A percentile compares a stretch with the other conserved stretches of the same genome.
phyloP scores from a whole-genome alignment of 2,329 filamentous ascomycete genomes.

The Stachybotrys elegans region DNA sequence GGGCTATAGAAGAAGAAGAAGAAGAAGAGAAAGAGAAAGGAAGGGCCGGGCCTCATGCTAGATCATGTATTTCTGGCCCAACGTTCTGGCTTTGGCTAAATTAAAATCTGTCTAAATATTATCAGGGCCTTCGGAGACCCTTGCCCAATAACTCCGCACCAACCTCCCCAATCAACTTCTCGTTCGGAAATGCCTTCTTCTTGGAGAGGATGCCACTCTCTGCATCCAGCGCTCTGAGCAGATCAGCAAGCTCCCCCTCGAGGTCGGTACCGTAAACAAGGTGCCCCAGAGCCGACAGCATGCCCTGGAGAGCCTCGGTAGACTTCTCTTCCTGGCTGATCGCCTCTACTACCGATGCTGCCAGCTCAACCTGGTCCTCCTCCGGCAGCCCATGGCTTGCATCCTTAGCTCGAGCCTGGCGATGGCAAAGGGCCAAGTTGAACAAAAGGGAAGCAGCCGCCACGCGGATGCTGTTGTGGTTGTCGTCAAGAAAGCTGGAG shows the following conservation, averaged over 20 bases:
- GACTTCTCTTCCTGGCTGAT: conserved; percentile 55
- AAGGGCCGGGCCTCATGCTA: no score
- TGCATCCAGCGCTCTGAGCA: conserved; percentile 76
- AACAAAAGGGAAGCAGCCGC: conserved; percentile 79
- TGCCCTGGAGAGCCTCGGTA: conserved; percentile 68
- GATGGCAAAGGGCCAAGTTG: conserved; percentile 71
- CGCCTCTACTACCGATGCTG: conserved; percentile 75
- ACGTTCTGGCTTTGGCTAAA: no score
- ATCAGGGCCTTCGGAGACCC: conserved; percentile 35
- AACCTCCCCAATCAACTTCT: conserved; percentile 53
- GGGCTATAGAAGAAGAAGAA: no score
- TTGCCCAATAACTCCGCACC: conserved; percentile 46
- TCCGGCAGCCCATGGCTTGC: conserved; percentile 57
- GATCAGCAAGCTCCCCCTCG: conserved; percentile 71
- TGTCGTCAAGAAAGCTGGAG: conserved; percentile 71
- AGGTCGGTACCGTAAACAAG: conserved; percentile 65
- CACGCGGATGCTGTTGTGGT: conserved; percentile 69
- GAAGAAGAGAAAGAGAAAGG: no score
- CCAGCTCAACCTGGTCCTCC: conserved; percentile 72
- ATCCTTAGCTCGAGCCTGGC: conserved; percentile 55
- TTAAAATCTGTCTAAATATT: no score
- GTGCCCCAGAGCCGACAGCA: conserved; percentile 71
- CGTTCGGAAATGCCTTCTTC: conserved; percentile 48
- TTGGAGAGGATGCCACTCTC: conserved; percentile 57
- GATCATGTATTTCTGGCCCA: no score